Evolutionary conservation across 805 yeast genomes (phyloP).

Genomic region (Wickerhamomyces alni): DNA sequence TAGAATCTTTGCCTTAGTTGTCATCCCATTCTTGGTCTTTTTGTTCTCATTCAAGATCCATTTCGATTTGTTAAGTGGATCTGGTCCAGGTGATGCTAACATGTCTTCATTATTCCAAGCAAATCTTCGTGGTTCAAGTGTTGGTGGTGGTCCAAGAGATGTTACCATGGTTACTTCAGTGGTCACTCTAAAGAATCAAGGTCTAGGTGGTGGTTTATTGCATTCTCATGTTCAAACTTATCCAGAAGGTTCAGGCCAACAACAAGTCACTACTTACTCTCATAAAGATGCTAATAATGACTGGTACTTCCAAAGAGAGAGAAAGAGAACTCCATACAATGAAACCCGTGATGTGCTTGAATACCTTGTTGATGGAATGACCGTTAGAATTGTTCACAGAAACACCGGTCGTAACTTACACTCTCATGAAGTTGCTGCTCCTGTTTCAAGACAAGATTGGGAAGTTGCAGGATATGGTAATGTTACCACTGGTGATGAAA

Average conservation of each 20-base stretch:
- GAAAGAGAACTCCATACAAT: slow-evolving; percentile 30
- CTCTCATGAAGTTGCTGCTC: slow-evolving; percentile 62
- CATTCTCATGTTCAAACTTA: slow-evolving; percentile 71
- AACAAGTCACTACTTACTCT: slow-evolving; percentile 75
- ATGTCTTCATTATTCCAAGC: slow-evolving; percentile 84
- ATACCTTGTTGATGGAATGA: slow-evolving; percentile 50
- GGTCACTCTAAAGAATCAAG: slow-evolving; percentile 51
- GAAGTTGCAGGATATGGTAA: slow-evolving; percentile 77
- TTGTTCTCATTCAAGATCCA: slow-evolving; percentile 66
- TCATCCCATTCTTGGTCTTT: slow-evolving; percentile 59
- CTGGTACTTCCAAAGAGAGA: slow-evolving; percentile 53
- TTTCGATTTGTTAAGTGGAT: slow-evolving; percentile 62
- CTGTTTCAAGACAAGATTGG: slow-evolving; percentile 44
- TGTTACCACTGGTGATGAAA: slow-evolving; percentile 55
- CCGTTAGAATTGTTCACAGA: slow-evolving; percentile 57
- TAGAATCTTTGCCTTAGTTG: slow-evolving; percentile 54
- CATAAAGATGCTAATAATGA: slow-evolving; percentile 70
- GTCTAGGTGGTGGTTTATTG: slow-evolving; percentile 64
- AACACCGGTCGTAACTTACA: slow-evolving; percentile 63
- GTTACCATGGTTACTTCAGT: slow-evolving; percentile 50
- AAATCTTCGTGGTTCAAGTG: slow-evolving; percentile 58
- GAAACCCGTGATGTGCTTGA: slow-evolving; percentile 22
- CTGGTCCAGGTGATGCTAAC: slow-evolving; percentile 78
- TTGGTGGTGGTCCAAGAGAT: slow-evolving; percentile 62
- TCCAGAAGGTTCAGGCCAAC: slow-evolving; percentile 75